phyloP scores from a whole-genome alignment of 2,329 filamentous ascomycete species.

The Fulvia fulva region DNA sequence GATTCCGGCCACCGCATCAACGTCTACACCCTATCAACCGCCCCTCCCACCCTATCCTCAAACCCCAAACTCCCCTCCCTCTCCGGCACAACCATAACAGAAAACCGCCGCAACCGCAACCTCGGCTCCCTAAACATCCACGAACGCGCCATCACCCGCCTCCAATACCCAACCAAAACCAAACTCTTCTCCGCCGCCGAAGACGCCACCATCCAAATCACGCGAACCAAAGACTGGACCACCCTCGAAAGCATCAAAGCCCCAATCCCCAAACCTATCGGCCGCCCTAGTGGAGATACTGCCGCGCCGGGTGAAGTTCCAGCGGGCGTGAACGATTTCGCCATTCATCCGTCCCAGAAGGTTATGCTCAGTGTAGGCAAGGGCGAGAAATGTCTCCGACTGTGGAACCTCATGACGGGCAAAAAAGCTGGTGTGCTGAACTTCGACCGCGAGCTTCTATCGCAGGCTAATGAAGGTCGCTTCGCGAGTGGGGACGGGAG shows the following conservation, averaged over 20 bases:
- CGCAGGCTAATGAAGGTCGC: conserved; percentile 70
- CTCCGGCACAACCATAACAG: conserved; percentile 67
- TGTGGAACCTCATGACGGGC: conserved; percentile 96
- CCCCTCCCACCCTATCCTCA: conserved; percentile 55
- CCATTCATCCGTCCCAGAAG: conserved; percentile 93
- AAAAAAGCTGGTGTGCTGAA: conserved; percentile 92
- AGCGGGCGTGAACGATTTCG: conserved; percentile 89
- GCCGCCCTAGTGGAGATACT: conserved; percentile 84
- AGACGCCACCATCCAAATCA: conserved; percentile 87
- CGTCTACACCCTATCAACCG: conserved; percentile 76
- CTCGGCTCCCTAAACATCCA: conserved; percentile 86
- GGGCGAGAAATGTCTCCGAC: conserved; percentile 83
- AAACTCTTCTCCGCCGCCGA: conserved; percentile 87
- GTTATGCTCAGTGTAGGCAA: conserved; percentile 90
- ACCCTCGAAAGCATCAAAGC: conserved; percentile 84
- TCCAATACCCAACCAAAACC: conserved; percentile 77
- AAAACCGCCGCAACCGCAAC: conserved; percentile 84
- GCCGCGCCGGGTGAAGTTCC: conserved; percentile 75
- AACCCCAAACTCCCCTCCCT: conserved; percentile 55
- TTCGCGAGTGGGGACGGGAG: conserved; percentile 78
- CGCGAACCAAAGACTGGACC: conserved; percentile 83
- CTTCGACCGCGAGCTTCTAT: conserved; percentile 70
- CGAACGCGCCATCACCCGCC: conserved; percentile 70
- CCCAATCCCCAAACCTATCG: conserved; percentile 73
- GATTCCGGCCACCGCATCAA: conserved; percentile 94